Evolutionary conservation across 2,329 filamentous ascomycete species (phyloP).

Genomic region (Colletotrichum cordylinicola): DNA sequence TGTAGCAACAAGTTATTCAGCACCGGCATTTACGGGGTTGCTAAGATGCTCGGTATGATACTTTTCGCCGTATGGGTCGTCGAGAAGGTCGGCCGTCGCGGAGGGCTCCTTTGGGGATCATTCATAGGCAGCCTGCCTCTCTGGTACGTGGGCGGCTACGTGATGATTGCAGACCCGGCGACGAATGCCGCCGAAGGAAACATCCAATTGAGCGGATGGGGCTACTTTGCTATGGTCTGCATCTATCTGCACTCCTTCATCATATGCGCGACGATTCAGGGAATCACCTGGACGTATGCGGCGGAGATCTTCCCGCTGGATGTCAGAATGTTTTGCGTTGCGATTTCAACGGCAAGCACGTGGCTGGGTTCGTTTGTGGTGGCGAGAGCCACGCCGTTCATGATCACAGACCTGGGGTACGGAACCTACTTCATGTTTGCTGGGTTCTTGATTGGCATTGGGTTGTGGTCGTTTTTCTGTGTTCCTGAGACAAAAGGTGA

Average conservation of each 20-base stretch:
- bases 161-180: slow-evolving; percentile 35
- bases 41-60: slow-evolving; percentile 40
- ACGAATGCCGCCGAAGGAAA: slow-evolving; percentile 49
- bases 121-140: slow-evolving; percentile 38
- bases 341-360: slow-evolving; percentile 36
- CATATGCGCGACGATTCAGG: slow-evolving; percentile 44
- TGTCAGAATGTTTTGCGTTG: slow-evolving; percentile 39
- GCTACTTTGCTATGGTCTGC: slow-evolving; percentile 48
- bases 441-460: slow-evolving; percentile 46
- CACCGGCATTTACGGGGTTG: slow-evolving; percentile 44
- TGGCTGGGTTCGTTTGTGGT: slow-evolving; percentile 47
- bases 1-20: slow-evolving; percentile 34
- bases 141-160: slow-evolving; percentile 43
- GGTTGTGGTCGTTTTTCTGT: slow-evolving; percentile 53
- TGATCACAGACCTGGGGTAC: slow-evolving; percentile 46
- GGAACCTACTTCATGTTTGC: slow-evolving; percentile 61
- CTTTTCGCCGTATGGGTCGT: slow-evolving; percentile 48
- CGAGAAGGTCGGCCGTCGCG: slow-evolving; percentile 51
- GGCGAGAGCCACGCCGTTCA: slow-evolving; percentile 42
- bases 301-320: slow-evolving; percentile 52
- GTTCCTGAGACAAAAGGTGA: slow-evolving; percentile 56
- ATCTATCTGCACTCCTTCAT: slow-evolving; percentile 41
- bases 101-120: slow-evolving; percentile 49
- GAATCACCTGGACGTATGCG: slow-evolving; percentile 48
- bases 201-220: slow-evolving; percentile 43